Evolutionary conservation across 2,329 filamentous ascomycete species (phyloP).

Genomic region (Monosporascus sp.): DNA sequence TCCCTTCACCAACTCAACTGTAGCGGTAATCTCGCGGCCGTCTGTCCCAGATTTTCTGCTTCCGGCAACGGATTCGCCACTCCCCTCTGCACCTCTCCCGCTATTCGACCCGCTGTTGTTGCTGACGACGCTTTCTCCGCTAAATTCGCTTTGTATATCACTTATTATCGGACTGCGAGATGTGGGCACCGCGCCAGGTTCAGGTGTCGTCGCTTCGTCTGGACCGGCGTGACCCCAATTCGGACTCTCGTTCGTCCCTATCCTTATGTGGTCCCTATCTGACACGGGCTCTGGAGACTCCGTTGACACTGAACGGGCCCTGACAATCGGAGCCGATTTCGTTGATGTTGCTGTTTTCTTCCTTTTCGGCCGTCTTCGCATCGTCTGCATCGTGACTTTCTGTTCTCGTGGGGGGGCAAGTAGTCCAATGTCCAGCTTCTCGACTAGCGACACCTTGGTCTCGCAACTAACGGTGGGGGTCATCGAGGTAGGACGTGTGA

Average conservation of each 20-base stretch:
- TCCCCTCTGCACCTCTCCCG: constrained; percentile 37
- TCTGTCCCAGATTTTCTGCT: constrained; percentile 48
- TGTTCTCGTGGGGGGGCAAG: constrained; percentile 70
- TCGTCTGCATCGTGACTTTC: constrained; percentile 81
- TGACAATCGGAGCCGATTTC: constrained; percentile 34
- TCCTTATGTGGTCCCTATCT: constrained; percentile 32
- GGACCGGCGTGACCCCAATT: constrained; percentile 35
- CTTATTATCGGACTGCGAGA: constrained; percentile 40
- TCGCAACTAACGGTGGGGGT: constrained; percentile 75
- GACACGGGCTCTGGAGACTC: constrained; percentile 35
- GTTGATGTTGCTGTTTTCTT: constrained; percentile 50
- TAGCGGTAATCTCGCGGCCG: constrained; percentile 79
- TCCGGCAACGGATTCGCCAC: constrained; percentile 43
- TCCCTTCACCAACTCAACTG: constrained; percentile 73
- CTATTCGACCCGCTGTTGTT: constrained; percentile 59
- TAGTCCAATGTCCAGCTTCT: constrained; percentile 78
- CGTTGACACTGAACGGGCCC: constrained; percentile 28
- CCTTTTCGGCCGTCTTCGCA: constrained; percentile 64
- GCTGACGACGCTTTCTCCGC: constrained; percentile 64
- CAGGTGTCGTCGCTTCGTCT: constrained; percentile 29
- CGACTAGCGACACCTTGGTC: constrained; percentile 70
- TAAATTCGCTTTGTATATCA: constrained; percentile 63
- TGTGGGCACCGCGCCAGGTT: constrained; percentile 30
- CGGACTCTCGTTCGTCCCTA: constrained; percentile 30
- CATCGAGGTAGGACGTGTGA: constrained; percentile 85